A percentile compares a stretch with the other conserved stretches of the same genome.
Evolutionary conservation across 441 rosid species (phyloP).

Genomic region (Gossypium schwendimanii): DNA sequence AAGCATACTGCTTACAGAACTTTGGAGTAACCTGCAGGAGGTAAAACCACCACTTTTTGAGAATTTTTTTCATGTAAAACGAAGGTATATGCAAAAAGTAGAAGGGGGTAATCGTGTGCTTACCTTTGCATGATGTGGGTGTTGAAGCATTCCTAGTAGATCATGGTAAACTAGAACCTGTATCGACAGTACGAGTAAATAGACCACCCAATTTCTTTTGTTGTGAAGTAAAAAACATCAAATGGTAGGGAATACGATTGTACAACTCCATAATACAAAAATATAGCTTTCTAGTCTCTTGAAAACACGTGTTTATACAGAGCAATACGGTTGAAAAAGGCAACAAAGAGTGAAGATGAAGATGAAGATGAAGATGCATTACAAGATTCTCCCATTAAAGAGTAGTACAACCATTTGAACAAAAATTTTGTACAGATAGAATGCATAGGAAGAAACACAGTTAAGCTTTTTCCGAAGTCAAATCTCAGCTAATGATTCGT

Average conservation of each 20-base stretch:
- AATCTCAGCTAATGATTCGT: background rate
- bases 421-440: background rate
- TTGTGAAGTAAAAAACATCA: background rate
- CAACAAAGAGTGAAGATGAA: background rate
- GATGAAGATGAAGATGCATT: background rate
- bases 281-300: background rate
- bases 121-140: slow-evolving; percentile 96
- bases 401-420: no score
- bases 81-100: slow-evolving; percentile 6
- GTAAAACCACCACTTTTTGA: background rate
- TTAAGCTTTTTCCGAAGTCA: background rate
- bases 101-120: background rate
- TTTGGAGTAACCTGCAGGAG: slow-evolving; percentile 77
- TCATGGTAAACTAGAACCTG: slow-evolving; percentile 90
- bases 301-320: background rate
- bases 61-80: slow-evolving; percentile 25
- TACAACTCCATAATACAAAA: background rate
- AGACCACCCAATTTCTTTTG: background rate
- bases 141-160: slow-evolving; percentile 86
- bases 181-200: slow-evolving; percentile 5
- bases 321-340: background rate
- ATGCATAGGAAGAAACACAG: background rate
- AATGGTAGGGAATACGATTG: background rate
- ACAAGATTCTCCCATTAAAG: no score
- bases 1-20: slow-evolving; percentile 80